Percentiles rank a stretch among this genome's conserved stretches.
These are phyloP conservation scores for Penicillium rolfsii DNA, from an alignment of 2,329 filamentous ascomycete genomes.

Conservation along the genomic window DNA sequence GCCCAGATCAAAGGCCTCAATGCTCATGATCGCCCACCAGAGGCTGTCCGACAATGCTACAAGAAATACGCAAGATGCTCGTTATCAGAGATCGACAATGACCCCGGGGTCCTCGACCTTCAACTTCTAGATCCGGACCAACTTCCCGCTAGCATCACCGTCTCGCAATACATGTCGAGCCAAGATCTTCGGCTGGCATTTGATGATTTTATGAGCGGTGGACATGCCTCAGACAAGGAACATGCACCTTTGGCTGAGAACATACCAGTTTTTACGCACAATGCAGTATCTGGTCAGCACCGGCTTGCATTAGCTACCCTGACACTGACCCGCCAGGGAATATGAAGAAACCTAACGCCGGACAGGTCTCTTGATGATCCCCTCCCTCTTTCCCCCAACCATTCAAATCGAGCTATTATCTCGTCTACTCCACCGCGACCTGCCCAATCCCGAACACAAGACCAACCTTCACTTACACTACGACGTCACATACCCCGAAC, in stretches of 20 bases:
- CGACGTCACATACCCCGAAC: slow-evolving; percentile 63
- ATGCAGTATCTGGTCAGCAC: slow-evolving; percentile 43
- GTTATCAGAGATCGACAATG: slow-evolving; percentile 53
- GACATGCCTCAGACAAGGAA: slow-evolving; percentile 15
- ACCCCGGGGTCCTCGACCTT: slow-evolving; percentile 62
- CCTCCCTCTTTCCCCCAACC: slow-evolving; percentile 69
- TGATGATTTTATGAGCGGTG: slow-evolving; percentile 34
- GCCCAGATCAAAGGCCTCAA: slow-evolving; percentile 58
- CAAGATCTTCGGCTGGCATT: slow-evolving; percentile 37
- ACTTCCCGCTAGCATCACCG: slow-evolving; percentile 32
- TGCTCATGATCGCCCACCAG: slow-evolving; percentile 76
- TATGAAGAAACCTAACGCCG: slow-evolving; percentile 29
- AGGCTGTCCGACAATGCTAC: slow-evolving; percentile 70
- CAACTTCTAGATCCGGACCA: slow-evolving; percentile 42
- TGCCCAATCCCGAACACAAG: slow-evolving; percentile 72
- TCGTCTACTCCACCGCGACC: slow-evolving; percentile 75
- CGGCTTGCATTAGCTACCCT: slow-evolving; percentile 13
- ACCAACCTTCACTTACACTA: slow-evolving; percentile 93
- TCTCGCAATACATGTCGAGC: slow-evolving; percentile 36
- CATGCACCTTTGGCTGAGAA: slow-evolving; percentile 26
- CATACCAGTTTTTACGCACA: slow-evolving; percentile 43
- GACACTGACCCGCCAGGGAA: slow-evolving; percentile 10
- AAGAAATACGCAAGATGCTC: slow-evolving; percentile 72
- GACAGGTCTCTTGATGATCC: slow-evolving; percentile 77
- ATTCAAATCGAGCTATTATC: slow-evolving; percentile 73